Evolutionary conservation across 1,139 yeast species (phyloP).

Genomic region (Starmera stellimalicola): DNA sequence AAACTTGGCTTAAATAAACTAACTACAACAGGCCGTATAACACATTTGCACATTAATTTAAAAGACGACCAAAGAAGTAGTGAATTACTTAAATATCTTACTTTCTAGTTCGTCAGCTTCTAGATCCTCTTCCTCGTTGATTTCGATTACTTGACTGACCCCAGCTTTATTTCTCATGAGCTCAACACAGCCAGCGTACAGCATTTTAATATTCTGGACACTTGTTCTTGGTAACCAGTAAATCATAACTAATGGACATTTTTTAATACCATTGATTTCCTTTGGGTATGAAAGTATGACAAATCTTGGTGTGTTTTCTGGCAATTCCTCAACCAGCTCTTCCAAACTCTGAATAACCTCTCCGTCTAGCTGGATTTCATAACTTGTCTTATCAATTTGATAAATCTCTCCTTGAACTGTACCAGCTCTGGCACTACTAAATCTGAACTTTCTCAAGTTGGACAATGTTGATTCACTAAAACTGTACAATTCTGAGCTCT

Average conservation of each 20-base stretch:
- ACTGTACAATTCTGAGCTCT: conserved; percentile 47
- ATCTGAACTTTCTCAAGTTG: conserved; percentile 60
- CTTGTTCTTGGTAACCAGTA: conserved; percentile 86
- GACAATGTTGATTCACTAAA: conserved; percentile 58
- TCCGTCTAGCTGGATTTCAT: conserved; percentile 43
- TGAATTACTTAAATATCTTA: no score
- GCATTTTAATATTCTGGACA: conserved; percentile 70
- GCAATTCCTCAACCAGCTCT: conserved; percentile 64
- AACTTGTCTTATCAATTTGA: conserved; percentile 44
- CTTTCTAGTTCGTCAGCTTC: conserved; percentile 38
- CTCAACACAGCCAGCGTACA: conserved; percentile 86
- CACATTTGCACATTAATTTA: background rate
- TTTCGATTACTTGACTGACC: conserved; percentile 50
- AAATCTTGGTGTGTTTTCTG: conserved; percentile 75
- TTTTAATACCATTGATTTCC: conserved; percentile 63
- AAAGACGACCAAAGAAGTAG: no score
- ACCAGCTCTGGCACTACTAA: conserved; percentile 57
- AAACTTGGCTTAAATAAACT: no score
- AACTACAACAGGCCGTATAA: no score
- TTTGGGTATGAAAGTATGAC: conserved; percentile 72
- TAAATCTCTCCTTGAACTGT: conserved; percentile 58
- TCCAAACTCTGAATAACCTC: conserved; percentile 38
- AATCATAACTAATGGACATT: conserved; percentile 64
- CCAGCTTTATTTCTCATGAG: conserved; percentile 70
- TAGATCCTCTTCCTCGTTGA: conserved; percentile 55